Evolutionary conservation across 225 moss, liverwort and hornwort genomes (phyloP).

Genomic region (Lunularia cruciata): DNA sequence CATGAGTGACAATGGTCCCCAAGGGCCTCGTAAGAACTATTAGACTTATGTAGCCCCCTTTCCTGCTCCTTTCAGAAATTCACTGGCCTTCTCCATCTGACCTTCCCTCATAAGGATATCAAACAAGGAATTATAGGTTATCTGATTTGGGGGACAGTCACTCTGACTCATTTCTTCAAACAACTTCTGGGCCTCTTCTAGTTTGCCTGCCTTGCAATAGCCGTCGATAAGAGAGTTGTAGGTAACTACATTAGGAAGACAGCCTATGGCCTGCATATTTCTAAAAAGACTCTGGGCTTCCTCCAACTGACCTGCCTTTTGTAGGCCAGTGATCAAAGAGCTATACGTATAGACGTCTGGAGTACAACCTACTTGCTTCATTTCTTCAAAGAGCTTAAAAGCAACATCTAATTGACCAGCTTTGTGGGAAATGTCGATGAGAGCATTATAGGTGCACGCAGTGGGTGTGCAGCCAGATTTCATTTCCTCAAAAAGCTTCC

Average conservation of each 20-base stretch:
- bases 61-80: constrained; percentile 40
- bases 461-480: constrained; percentile 49
- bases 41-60: background rate
- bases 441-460: constrained; percentile 63
- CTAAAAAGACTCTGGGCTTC: constrained; percentile 56
- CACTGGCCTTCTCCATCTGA: constrained; percentile 54
- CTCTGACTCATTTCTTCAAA: constrained; percentile 22
- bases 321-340: constrained; percentile 56
- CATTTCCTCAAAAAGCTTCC: constrained; percentile 66
- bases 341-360: constrained; percentile 24
- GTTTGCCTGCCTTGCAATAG: constrained; percentile 13
- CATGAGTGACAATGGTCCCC: too few relatives aligned
- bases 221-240: constrained; percentile 69
- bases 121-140: constrained; percentile 56
- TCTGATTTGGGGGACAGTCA: constrained; percentile 42
- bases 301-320: constrained; percentile 60
- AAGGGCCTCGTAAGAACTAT: too few relatives aligned
- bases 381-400: constrained; percentile 9
- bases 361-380: constrained; percentile 16
- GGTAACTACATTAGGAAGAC: constrained; percentile 60
- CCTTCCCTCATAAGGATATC: constrained; percentile 39
- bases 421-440: constrained; percentile 46
- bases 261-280: constrained; percentile 55
- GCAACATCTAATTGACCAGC: constrained; percentile 12
- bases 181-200: constrained; percentile 12